These are phyloP conservation scores for Thyridium curvatum DNA, from an alignment of 2,329 filamentous ascomycete species.

Conservation along the genomic window DNA sequence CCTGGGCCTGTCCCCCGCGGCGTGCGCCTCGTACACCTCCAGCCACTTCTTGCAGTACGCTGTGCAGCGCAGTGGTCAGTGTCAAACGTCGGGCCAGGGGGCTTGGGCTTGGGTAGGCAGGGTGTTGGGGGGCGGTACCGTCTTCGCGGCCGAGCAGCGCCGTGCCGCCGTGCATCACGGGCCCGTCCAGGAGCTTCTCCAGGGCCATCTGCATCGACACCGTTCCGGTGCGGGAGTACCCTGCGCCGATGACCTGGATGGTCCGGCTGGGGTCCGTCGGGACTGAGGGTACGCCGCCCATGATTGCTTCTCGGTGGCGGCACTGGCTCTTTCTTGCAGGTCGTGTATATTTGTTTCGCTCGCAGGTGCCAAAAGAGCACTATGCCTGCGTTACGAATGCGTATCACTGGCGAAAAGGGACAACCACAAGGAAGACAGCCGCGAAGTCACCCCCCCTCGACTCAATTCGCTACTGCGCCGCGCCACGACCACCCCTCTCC, in stretches of 20 bases:
- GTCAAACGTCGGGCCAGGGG: neutral
- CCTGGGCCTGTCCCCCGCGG: conserved; percentile 2
- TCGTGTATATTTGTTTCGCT: too few relatives aligned
- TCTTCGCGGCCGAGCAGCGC: conserved; percentile 26
- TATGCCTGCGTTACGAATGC: too few relatives aligned
- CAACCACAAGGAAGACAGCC: too few relatives aligned
- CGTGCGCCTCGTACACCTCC: conserved; percentile 3
- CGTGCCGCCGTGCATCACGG: conserved; percentile 42
- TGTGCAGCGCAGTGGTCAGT: neutral
- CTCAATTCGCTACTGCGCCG: too few relatives aligned
- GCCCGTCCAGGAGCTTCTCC: conserved; percentile 37
- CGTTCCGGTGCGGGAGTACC: conserved; percentile 40
- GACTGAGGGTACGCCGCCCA: conserved; percentile 21
- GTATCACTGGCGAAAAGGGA: too few relatives aligned
- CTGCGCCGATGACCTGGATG: conserved; percentile 35
- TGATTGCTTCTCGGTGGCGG: conserved; percentile 1
- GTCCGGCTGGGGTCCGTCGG: conserved; percentile 20
- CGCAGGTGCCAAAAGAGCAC: too few relatives aligned
- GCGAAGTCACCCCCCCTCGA: too few relatives aligned
- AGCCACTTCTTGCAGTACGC: conserved; percentile 2
- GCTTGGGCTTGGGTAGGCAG: too few relatives aligned
- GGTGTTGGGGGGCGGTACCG: too few relatives aligned
- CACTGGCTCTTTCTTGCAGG: too few relatives aligned
- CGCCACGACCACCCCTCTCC: too few relatives aligned
- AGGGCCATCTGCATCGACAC: conserved; percentile 42